phyloP scores from a whole-genome alignment of 2,329 filamentous ascomycete species.

The Ustulina deusta region DNA sequence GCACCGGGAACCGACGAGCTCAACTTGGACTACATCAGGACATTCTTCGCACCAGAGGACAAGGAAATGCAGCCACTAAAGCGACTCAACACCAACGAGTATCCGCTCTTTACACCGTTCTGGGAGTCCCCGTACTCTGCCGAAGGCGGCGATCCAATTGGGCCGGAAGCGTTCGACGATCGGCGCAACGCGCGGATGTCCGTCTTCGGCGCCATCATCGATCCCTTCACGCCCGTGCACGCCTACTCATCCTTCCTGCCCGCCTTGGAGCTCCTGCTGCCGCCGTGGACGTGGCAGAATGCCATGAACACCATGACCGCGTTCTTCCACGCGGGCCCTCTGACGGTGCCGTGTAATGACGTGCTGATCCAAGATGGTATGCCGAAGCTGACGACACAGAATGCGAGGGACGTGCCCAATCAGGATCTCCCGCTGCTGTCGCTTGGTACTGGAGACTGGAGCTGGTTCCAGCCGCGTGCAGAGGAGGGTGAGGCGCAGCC shows the following conservation, averaged over 20 bases:
- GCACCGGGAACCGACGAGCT: constrained; percentile 37
- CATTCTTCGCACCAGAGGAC: constrained; percentile 41
- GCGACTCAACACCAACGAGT: constrained; percentile 38
- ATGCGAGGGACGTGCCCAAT: neutral
- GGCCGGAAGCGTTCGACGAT: constrained; percentile 17
- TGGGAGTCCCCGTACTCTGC: constrained; percentile 39
- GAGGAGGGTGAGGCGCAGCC: neutral
- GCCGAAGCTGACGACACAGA: constrained; percentile 12
- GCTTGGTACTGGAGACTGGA: constrained; percentile 47
- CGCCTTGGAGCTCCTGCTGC: constrained; percentile 45
- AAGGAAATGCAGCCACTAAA: constrained; percentile 25
- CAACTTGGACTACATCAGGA: constrained; percentile 46
- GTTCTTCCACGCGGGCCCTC: constrained; percentile 56
- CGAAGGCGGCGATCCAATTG: neutral
- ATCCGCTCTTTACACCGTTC: constrained; percentile 47
- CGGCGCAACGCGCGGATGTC: constrained; percentile 35
- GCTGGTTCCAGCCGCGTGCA: constrained; percentile 52
- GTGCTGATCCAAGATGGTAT: constrained; percentile 12
- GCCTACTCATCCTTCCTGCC: constrained; percentile 54
- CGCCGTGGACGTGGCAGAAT: constrained; percentile 54
- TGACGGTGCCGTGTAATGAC: constrained; percentile 47
- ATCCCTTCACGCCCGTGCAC: constrained; percentile 55
- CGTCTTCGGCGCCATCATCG: constrained; percentile 51
- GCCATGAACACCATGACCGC: constrained; percentile 56
- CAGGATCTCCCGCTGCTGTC: constrained; percentile 40